Evolutionary conservation across 192 early-diverging fungal species (phyloP).

Genomic region (Lobosporangium transversale): DNA sequence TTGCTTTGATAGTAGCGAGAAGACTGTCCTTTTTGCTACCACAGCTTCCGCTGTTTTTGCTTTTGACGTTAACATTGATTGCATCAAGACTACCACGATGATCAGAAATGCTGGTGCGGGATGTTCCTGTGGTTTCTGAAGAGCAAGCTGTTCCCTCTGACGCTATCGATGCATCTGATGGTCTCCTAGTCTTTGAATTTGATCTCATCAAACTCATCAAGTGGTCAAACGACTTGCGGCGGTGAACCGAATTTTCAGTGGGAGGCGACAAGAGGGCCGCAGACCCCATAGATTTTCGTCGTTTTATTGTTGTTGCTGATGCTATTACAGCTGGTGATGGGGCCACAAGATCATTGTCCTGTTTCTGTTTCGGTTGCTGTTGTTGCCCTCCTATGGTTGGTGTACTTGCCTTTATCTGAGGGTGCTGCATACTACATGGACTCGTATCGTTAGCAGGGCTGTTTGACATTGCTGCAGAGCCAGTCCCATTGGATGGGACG

Average conservation of each 20-base stretch:
- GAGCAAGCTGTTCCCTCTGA: constrained; percentile 32
- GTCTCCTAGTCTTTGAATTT: constrained; percentile 18
- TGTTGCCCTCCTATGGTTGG: too few species aligned
- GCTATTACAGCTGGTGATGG: neutral
- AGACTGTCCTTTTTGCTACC: neutral
- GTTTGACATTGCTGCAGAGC: neutral
- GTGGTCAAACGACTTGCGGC: constrained; percentile 45
- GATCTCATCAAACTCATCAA: neutral
- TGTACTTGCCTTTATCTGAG: too few species aligned
- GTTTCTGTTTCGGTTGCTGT: too few species aligned
- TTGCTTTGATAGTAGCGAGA: too few species aligned
- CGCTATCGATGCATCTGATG: constrained; percentile 39
- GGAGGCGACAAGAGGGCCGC: constrained; percentile 22
- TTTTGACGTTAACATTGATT: neutral
- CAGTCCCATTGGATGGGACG: neutral
- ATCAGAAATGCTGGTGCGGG: constrained; percentile 18
- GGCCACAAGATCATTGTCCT: too few species aligned
- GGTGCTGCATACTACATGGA: constrained; percentile 19
- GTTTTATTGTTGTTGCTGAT: constrained; percentile 3
- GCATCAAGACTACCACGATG: neutral
- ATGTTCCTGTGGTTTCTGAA: constrained; percentile 3
- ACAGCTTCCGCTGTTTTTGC: neutral
- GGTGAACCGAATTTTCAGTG: constrained; percentile 9
- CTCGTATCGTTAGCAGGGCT: neutral
- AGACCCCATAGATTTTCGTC: constrained; percentile 46